phyloP scores from a whole-genome alignment of 352 stramenopile genomes.

The Phytophthora pseudosyringae region DNA sequence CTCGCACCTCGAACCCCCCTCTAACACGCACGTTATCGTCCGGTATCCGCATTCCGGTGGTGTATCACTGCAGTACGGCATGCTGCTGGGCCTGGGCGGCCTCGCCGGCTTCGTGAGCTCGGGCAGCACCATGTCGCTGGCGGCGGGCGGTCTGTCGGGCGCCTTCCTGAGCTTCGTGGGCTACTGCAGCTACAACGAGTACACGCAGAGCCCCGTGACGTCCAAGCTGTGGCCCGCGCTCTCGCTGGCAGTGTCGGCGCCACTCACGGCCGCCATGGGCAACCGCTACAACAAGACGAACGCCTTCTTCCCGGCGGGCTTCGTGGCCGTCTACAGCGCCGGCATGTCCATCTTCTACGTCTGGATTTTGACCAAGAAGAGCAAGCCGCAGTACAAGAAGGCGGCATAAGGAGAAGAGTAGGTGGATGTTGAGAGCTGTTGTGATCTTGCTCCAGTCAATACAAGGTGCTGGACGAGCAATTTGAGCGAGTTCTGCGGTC shows the following conservation, averaged over 20 bases:
- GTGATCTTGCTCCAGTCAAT: background rate
- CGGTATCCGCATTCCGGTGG: conserved; percentile 20
- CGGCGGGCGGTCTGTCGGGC: conserved; percentile 69
- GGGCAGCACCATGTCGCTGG: conserved; percentile 67
- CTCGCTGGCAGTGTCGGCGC: conserved; percentile 68
- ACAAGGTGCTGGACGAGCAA: conserved; percentile 3
- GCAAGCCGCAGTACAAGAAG: conserved; percentile 88
- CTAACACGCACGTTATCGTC: conserved; percentile 9
- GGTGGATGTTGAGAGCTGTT: background rate
- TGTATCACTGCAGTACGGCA: conserved; percentile 62
- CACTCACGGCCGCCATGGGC: conserved; percentile 79
- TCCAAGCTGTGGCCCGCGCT: conserved; percentile 84
- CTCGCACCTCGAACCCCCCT: background rate
- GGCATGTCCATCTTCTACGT: conserved; percentile 87
- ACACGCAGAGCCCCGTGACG: conserved; percentile 76
- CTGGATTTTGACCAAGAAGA: conserved; percentile 65
- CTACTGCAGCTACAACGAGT: conserved; percentile 88
- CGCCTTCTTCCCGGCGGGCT: conserved; percentile 75
- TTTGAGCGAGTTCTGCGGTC: conserved; percentile 1
- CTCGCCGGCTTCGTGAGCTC: conserved; percentile 81
- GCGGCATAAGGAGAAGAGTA: conserved; percentile 39
- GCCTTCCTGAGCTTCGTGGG: conserved; percentile 81
- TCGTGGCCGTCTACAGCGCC: conserved; percentile 65
- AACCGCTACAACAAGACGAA: conserved; percentile 79
- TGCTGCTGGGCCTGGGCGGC: conserved; percentile 72